These are phyloP conservation scores for Hyaloperonospora brassicae DNA, from an alignment of 352 stramenopile genomes.

Conservation along the genomic window DNA sequence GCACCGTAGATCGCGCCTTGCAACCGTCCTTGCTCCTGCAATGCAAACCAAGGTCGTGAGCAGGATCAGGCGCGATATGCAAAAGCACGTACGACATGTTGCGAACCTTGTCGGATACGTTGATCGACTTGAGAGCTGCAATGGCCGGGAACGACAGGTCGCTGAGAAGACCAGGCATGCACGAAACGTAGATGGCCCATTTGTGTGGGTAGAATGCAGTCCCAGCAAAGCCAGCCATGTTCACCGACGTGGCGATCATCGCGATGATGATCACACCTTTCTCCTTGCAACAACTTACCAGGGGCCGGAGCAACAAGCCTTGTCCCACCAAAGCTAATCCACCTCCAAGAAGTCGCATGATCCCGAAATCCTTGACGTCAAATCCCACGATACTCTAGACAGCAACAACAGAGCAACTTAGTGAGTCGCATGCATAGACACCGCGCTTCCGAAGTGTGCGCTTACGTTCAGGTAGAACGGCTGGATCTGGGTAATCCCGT, in stretches of 20 bases:
- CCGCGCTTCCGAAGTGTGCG: neutral
- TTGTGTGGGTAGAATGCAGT: conserved; percentile 56
- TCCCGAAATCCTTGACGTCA: conserved; percentile 55
- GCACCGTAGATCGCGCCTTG: conserved; percentile 71
- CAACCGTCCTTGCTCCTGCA: conserved; percentile 60
- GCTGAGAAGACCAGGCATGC: conserved; percentile 32
- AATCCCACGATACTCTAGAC: conserved; percentile 60
- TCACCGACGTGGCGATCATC: conserved; percentile 38
- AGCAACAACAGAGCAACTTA: neutral
- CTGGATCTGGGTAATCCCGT: conserved; percentile 53
- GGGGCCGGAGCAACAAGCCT: conserved; percentile 44
- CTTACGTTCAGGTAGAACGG: conserved; percentile 73
- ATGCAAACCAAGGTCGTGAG: neutral
- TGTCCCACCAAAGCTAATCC: conserved; percentile 52
- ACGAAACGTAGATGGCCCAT: conserved; percentile 47
- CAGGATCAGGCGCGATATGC: no score
- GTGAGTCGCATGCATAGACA: neutral
- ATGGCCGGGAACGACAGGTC: conserved; percentile 60
- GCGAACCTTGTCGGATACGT: conserved; percentile 40
- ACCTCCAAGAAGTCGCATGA: conserved; percentile 52
- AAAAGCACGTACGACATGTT: neutral
- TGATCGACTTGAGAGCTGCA: conserved; percentile 28
- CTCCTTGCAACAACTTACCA: conserved; percentile 60
- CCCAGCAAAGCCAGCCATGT: conserved; percentile 29
- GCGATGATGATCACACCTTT: conserved; percentile 65